Evolutionary conservation across 2,329 filamentous ascomycete species (phyloP).

Genomic region (Fusarium devonianum): DNA sequence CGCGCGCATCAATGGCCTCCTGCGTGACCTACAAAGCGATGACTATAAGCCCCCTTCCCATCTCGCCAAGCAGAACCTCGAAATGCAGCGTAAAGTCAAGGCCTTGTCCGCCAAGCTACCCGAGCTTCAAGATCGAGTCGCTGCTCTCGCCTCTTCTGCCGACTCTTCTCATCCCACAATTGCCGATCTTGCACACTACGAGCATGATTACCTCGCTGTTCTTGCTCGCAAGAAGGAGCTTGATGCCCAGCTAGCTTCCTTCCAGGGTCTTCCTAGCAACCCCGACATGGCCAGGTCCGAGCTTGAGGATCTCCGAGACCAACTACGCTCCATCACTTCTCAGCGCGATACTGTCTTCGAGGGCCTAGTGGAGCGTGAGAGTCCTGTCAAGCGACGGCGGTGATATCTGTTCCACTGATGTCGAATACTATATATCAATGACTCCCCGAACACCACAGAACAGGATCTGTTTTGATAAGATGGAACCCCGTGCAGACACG

Average conservation of each 20-base stretch:
- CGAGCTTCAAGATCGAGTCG: conserved; percentile 63
- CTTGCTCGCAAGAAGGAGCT: conserved; percentile 65
- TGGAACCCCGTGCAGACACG: conserved; percentile 7
- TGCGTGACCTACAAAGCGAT: conserved; percentile 53
- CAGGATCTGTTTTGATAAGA: conserved; percentile 5
- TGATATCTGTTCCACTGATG: conserved; percentile 29
- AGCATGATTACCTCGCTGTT: conserved; percentile 65
- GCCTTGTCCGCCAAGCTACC: conserved; percentile 69
- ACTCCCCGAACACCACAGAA: conserved; percentile 5
- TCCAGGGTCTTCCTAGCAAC: conserved; percentile 77
- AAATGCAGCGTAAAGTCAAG: conserved; percentile 75
- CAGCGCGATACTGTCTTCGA: conserved; percentile 79
- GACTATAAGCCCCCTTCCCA: conserved; percentile 63
- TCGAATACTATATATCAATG: conserved; percentile 32
- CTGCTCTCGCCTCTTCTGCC: conserved; percentile 48
- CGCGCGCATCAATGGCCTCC: conserved; percentile 47
- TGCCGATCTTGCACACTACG: conserved; percentile 65
- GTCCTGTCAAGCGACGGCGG: conserved; percentile 55
- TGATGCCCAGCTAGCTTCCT: conserved; percentile 68
- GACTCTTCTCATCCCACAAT: conserved; percentile 56
- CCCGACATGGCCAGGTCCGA: conserved; percentile 71
- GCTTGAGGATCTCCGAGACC: conserved; percentile 70
- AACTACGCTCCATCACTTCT: conserved; percentile 67
- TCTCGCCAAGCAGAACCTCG: conserved; percentile 74
- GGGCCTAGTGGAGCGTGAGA: conserved; percentile 69